These are phyloP conservation scores for Suillus lakei DNA, from an alignment of 768 basidiomycete species.

Conservation along the genomic window DNA sequence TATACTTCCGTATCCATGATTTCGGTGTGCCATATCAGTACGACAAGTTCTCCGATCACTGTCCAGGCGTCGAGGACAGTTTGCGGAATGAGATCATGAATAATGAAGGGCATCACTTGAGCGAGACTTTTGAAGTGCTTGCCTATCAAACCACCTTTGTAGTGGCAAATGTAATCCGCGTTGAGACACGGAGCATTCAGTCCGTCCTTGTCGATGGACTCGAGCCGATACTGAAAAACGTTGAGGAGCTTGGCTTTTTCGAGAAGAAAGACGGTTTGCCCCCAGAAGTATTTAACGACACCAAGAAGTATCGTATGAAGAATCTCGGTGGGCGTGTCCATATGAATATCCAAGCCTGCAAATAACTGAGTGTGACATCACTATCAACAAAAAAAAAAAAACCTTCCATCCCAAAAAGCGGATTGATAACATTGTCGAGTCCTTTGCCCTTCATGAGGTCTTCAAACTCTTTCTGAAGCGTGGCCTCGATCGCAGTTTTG, in stretches of 20 bases:
- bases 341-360: conserved; percentile 34
- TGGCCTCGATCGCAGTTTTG: no score
- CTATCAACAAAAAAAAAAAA: no score
- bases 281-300: conserved; percentile 27
- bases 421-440: conserved; percentile 10
- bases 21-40: conserved; percentile 46
- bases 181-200: conserved; percentile 27
- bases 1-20: conserved; percentile 42
- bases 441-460: no score
- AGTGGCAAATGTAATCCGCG: conserved; percentile 37
- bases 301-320: no score
- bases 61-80: no score
- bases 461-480: no score
- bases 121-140: conserved; percentile 37
- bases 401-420: conserved; percentile 8
- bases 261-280: conserved; percentile 23
- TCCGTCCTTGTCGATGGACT: conserved; percentile 28
- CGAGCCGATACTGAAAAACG: conserved; percentile 28
- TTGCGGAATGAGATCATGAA: conserved; percentile 36
- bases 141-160: conserved; percentile 35
- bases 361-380: not conserved
- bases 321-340: conserved; percentile 37
- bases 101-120: conserved; percentile 33
- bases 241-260: conserved; percentile 25
- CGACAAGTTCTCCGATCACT: conserved; percentile 37